phyloP scores from a whole-genome alignment of 208 protist genomes.

The Lotmaria passim region DNA sequence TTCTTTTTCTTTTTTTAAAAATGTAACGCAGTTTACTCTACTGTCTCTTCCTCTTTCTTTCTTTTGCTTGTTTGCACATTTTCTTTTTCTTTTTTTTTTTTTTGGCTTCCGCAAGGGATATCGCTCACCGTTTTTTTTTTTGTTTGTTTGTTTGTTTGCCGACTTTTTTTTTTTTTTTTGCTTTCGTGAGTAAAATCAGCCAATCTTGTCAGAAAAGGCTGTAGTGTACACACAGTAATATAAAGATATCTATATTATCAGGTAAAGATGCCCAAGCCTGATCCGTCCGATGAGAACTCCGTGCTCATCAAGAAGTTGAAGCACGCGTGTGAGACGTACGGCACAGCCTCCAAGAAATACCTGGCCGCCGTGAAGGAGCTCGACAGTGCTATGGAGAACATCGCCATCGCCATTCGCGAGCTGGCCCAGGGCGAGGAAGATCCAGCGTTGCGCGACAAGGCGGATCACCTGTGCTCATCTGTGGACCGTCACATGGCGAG shows the following conservation, averaged over 20 bases:
- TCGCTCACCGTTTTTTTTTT: background rate
- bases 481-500: slow-evolving; percentile 50
- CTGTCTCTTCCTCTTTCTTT: background rate
- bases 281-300: slow-evolving; percentile 32
- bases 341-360: slow-evolving; percentile 61
- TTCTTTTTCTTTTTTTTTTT: slow-evolving; percentile 20
- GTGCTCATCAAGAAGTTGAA: slow-evolving; percentile 58
- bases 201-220: background rate
- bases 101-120: background rate
- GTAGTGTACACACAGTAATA: background rate
- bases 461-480: slow-evolving; percentile 48
- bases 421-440: slow-evolving; percentile 53
- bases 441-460: slow-evolving; percentile 7
- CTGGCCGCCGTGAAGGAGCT: slow-evolving; percentile 60
- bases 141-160: background rate
- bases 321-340: slow-evolving; percentile 55
- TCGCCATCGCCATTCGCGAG: slow-evolving; percentile 65
- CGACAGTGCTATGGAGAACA: slow-evolving; percentile 44
- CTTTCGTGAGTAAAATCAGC: background rate
- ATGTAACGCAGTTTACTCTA: background rate
- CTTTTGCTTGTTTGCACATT: slow-evolving; percentile 14
- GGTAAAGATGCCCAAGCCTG: slow-evolving; percentile 7
- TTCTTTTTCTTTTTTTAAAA: slow-evolving; percentile 10
- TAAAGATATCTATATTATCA: background rate
- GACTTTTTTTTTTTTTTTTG: slow-evolving; percentile 6